Conservation (phyloP, 2,329 filamentous ascomycete genomes). For the Fusarium sp. region DNA sequence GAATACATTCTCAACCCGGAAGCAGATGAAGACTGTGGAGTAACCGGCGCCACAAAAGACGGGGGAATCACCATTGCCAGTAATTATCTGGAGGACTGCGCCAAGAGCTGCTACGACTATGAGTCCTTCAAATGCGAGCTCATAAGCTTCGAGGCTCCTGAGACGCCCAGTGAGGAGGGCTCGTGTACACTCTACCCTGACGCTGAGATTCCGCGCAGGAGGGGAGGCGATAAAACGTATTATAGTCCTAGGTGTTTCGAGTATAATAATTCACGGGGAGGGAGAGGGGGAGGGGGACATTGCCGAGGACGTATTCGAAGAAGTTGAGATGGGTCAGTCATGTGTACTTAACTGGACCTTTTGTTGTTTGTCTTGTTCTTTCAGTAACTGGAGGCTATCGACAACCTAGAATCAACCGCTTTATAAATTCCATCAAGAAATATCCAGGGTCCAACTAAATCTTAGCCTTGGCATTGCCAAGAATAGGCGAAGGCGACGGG, state of each 20-base stretch:
- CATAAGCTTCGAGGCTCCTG: neutral
- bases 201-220: neutral
- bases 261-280: neutral
- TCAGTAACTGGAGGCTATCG: too few species aligned
- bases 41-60: neutral
- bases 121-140: constrained; percentile 2
- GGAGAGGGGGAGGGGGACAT: neutral
- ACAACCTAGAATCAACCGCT: too few species aligned
- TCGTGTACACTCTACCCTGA: constrained; percentile 16
- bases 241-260: constrained; percentile 18
- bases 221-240: neutral
- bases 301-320: constrained; percentile 5
- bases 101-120: constrained; percentile 3
- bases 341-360: neutral
- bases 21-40: neutral
- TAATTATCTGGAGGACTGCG: neutral
- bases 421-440: too few species aligned
- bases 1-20: constrained; percentile 3
- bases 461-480: neutral
- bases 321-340: neutral
- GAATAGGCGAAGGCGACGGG: neutral
- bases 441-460: too few species aligned
- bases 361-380: too few species aligned
- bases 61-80: neutral
- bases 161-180: neutral